A percentile compares a stretch with the other conserved stretches of the same genome.
Evolutionary conservation across 495 filamentous ascomycete genomes (phyloP).

Genomic region (Pyrenopolyporus hunteri): DNA sequence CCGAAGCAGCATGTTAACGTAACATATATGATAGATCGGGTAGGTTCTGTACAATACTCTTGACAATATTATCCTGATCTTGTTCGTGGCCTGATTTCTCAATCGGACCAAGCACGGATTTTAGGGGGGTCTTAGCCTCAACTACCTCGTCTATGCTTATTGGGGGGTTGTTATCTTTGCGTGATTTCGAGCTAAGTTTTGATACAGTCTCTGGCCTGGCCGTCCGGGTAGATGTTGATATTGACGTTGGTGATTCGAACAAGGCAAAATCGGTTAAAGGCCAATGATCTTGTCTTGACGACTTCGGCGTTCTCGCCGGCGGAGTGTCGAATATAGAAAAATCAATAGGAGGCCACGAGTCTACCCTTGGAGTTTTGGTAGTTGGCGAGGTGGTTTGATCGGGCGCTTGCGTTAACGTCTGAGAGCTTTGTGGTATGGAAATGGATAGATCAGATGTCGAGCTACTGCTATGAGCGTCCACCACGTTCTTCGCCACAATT

Average conservation of each 20-base stretch:
- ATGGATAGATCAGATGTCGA: constrained; percentile 11
- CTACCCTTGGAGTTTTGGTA: constrained; percentile 2
- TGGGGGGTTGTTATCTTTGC: constrained; percentile 7
- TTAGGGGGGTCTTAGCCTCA: not conserved
- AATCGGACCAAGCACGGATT: constrained; percentile 21
- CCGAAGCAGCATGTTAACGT: constrained; percentile 28
- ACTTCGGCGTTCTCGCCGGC: constrained; percentile 10
- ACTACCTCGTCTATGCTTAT: not conserved
- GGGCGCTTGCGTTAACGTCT: not conserved
- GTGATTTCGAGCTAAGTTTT: not conserved
- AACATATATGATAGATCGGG: constrained; percentile 64
- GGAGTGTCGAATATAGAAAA: constrained; percentile 27
- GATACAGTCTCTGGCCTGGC: constrained; percentile 3
- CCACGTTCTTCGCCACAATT: not conserved
- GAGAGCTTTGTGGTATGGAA: constrained; percentile 8
- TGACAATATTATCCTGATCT: constrained; percentile 45
- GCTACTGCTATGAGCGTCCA: not conserved
- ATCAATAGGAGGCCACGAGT: constrained; percentile 27
- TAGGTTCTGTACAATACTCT: constrained; percentile 48
- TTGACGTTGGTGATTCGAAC: constrained; percentile 41
- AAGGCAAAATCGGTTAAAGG: constrained; percentile 46
- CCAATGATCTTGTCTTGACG: constrained; percentile 41
- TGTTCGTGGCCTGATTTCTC: constrained; percentile 32
- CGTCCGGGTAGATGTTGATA: constrained; percentile 1
- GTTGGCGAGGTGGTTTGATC: not conserved